These are phyloP conservation scores for Phoma sp. DNA, from an alignment of 2,329 filamentous ascomycete species.

Conservation along the genomic window DNA sequence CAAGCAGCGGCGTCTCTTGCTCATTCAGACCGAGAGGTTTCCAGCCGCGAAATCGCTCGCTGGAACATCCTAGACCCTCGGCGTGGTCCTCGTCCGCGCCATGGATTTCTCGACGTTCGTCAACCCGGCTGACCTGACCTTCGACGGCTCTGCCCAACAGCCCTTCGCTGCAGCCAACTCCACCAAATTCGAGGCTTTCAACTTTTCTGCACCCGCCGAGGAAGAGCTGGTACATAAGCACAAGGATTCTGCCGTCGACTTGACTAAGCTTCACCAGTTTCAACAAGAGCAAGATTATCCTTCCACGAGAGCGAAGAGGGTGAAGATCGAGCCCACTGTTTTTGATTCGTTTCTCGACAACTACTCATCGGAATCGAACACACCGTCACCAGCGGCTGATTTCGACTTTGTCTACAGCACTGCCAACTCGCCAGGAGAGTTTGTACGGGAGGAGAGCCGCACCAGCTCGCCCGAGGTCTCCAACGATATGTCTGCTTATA, in stretches of 20 bases:
- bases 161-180: constrained; percentile 15
- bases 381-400: constrained; percentile 36
- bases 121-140: constrained; percentile 20
- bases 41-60: background rate
- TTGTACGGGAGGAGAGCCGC: constrained; percentile 36
- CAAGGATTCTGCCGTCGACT: constrained; percentile 35
- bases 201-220: constrained; percentile 23
- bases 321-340: constrained; percentile 20
- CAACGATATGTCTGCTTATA: constrained; percentile 25
- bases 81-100: constrained; percentile 12
- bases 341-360: constrained; percentile 26
- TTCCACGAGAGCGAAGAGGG: constrained; percentile 20
- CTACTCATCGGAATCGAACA: constrained; percentile 34
- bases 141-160: constrained; percentile 13
- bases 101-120: constrained; percentile 27
- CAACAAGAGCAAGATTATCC: constrained; percentile 14
- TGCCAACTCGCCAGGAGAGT: constrained; percentile 41
- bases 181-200: constrained; percentile 23
- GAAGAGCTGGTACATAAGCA: constrained; percentile 24
- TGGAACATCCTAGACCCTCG: background rate
- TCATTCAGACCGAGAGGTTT: background rate
- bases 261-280: constrained; percentile 24
- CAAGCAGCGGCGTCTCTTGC: background rate
- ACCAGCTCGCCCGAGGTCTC: constrained; percentile 39
- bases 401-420: constrained; percentile 40